Percentiles rank a stretch among this genome's conserved stretches.
These are phyloP conservation scores for Wickerhamiella domercqiae DNA, from an alignment of 805 yeast species.

Conservation along the genomic window DNA sequence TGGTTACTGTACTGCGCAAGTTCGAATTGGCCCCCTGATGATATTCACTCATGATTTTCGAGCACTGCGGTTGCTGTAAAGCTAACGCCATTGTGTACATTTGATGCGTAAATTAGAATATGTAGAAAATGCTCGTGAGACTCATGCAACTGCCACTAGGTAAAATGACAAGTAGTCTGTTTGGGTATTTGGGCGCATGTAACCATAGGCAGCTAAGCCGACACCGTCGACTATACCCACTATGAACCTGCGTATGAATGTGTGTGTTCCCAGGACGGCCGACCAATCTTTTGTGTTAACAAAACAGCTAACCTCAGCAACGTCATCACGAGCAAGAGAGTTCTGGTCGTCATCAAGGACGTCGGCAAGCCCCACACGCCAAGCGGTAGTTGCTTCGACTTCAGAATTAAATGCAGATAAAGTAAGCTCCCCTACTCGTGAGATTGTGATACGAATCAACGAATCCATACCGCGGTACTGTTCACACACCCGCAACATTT, in stretches of 20 bases:
- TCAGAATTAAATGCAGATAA: conserved; percentile 16
- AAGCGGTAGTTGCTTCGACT: conserved; percentile 19
- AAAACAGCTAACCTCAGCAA: conserved; percentile 2
- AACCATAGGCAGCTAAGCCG: conserved; percentile 11
- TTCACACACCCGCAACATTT: conserved; percentile 22
- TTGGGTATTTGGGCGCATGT: conserved; percentile 5
- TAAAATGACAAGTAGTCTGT: neutral
- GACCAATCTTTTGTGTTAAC: conserved; percentile 13
- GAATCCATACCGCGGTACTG: conserved; percentile 19
- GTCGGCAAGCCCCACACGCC: conserved; percentile 17
- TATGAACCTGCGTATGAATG: conserved; percentile 11
- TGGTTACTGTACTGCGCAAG: conserved; percentile 8
- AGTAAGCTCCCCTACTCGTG: conserved; percentile 15
- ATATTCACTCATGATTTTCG: too few relatives aligned
- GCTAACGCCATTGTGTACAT: neutral
- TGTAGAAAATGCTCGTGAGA: too few relatives aligned
- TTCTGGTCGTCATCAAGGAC: conserved; percentile 1
- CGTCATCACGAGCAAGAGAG: conserved; percentile 2
- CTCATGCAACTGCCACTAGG: neutral
- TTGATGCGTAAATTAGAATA: neutral
- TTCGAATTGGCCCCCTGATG: too few relatives aligned
- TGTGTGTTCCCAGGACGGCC: conserved; percentile 9
- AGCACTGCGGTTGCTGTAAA: neutral
- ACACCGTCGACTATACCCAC: conserved; percentile 11
- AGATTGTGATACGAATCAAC: conserved; percentile 14